These are phyloP conservation scores for Hemisphaericaspora lyxosophila DNA, from an alignment of 1,139 yeast genomes.

Conservation along the genomic window DNA sequence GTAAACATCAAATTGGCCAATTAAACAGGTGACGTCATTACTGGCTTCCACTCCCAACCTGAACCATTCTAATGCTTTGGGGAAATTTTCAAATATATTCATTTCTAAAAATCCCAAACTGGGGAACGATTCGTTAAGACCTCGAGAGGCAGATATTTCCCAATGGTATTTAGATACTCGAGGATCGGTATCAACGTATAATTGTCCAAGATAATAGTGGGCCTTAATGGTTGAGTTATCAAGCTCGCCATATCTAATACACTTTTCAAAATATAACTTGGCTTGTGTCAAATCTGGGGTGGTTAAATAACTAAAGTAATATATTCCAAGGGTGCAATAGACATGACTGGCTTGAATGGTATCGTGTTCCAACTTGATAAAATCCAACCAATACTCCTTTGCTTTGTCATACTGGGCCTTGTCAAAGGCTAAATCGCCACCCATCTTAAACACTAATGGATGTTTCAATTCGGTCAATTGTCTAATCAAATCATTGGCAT, in stretches of 20 bases:
- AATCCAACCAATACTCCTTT: conserved; percentile 57
- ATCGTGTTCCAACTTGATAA: conserved; percentile 53
- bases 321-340: conserved; percentile 65
- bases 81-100: conserved; percentile 55
- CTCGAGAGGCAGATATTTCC: conserved; percentile 74
- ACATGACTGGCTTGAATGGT: conserved; percentile 73
- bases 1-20: conserved; percentile 72
- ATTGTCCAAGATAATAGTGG: conserved; percentile 75
- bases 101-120: conserved; percentile 77
- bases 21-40: conserved; percentile 58
- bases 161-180: conserved; percentile 63
- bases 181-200: conserved; percentile 59
- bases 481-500: conserved; percentile 64
- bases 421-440: conserved; percentile 68
- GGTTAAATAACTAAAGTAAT: conserved; percentile 48
- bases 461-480: conserved; percentile 62
- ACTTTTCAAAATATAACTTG: conserved; percentile 56
- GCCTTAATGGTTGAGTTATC: conserved; percentile 60
- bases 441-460: conserved; percentile 68
- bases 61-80: conserved; percentile 79
- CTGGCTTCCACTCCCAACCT: conserved; percentile 68
- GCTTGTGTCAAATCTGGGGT: conserved; percentile 53
- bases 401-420: conserved; percentile 50
- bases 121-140: conserved; percentile 73
- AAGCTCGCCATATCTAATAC: conserved; percentile 58